Percentiles rank a stretch among this genome's conserved stretches.
Evolutionary conservation across 78 protist genomes (phyloP).

Genomic region (Corallochytrium limacisporum): DNA sequence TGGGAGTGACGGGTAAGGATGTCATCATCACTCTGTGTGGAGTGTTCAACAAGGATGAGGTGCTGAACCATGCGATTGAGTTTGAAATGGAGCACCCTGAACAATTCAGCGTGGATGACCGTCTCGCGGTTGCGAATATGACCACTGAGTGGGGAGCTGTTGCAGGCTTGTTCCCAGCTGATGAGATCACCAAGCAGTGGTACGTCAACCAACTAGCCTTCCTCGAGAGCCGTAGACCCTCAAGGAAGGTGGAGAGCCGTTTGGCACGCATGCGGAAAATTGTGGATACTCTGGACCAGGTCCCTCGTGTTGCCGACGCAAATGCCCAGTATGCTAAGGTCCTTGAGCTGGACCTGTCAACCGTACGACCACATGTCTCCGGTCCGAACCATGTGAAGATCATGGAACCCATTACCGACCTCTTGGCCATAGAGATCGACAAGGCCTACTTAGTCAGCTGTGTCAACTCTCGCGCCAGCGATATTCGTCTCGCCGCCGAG

Average conservation of each 20-base stretch:
- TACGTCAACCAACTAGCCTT: not conserved
- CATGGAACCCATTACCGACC: not conserved
- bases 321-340: conserved; percentile 1
- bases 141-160: conserved; percentile 70
- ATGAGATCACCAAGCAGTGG: conserved; percentile 26
- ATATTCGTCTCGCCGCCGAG: conserved; percentile 26
- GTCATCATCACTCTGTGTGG: conserved; percentile 58
- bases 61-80: conserved; percentile 53
- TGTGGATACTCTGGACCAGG: not conserved
- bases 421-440: conserved; percentile 10
- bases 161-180: conserved; percentile 54
- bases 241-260: too few species aligned
- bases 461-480: conserved; percentile 35
- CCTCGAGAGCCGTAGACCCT: not conserved
- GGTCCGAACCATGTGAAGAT: conserved; percentile 57
- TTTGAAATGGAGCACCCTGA: conserved; percentile 19
- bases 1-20: conserved; percentile 58
- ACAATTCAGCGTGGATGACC: conserved; percentile 23
- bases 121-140: conserved; percentile 58
- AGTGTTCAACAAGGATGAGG: conserved; percentile 40
- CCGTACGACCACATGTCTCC: conserved; percentile 34
- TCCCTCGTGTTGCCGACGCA: conserved; percentile 8
- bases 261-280: not conserved
- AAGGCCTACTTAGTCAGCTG: conserved; percentile 55
- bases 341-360: conserved; percentile 1